These are phyloP conservation scores for Nicotiana attenuata DNA, from an alignment of 257 asterid species.

Conservation along the genomic window DNA sequence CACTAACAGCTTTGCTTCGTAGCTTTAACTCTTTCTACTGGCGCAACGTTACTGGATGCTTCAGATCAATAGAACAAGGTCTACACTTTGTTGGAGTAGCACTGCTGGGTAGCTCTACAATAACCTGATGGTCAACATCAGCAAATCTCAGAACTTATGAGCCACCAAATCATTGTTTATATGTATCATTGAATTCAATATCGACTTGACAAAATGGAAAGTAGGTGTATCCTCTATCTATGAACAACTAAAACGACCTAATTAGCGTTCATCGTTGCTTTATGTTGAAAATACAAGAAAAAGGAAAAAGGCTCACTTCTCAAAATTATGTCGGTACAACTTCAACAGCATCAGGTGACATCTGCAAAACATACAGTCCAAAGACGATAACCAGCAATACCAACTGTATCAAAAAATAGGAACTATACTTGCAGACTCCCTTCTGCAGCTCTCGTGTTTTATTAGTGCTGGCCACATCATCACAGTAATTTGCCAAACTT, in stretches of 20 bases:
- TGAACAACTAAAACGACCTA: background rate
- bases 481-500: conserved; percentile 37
- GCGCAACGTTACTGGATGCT: no score
- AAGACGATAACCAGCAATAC: conserved; percentile 33
- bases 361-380: conserved; percentile 27
- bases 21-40: no score
- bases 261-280: background rate
- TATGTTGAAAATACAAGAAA: conserved; percentile 5
- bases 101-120: background rate
- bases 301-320: conserved; percentile 5
- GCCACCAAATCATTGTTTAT: background rate
- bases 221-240: background rate
- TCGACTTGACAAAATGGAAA: background rate
- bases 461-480: conserved; percentile 27
- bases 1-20: no score
- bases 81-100: no score
- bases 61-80: no score
- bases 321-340: conserved; percentile 67
- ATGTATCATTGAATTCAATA: background rate
- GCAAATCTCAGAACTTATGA: background rate
- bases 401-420: conserved; percentile 46
- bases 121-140: background rate
- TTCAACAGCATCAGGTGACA: conserved; percentile 27
- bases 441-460: conserved; percentile 41
- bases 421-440: conserved; percentile 42